Conservation (phyloP, 305 asterid species). For the Plantago lanceolata region DNA sequence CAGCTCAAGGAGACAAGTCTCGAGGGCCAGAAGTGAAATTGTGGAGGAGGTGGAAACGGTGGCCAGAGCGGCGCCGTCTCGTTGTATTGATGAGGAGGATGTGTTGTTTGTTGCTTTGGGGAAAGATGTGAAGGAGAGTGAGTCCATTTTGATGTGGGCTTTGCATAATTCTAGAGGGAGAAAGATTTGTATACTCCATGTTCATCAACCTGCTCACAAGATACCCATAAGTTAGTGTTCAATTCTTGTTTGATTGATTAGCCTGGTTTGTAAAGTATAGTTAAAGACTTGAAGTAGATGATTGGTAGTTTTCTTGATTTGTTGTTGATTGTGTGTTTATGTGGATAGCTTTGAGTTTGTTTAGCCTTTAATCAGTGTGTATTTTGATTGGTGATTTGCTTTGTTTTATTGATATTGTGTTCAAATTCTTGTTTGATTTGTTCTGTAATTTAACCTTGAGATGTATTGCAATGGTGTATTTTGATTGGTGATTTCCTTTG, state of each 20-base stretch:
- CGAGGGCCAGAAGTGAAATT: conserved; percentile 4
- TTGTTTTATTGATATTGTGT: too few species aligned
- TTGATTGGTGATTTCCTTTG: neutral
- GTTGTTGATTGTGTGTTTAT: neutral
- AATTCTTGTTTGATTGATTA: neutral
- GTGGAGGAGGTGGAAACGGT: neutral
- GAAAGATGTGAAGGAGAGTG: conserved; percentile 67
- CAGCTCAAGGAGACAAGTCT: neutral
- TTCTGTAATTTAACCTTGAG: too few species aligned
- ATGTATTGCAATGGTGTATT: neutral
- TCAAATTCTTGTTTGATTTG: too few species aligned
- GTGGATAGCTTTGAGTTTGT: too few species aligned
- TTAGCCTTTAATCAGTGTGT: neutral
- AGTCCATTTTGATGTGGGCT: conserved; percentile 55
- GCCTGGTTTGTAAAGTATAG: too few species aligned
- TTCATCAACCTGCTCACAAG: conserved; percentile 77
- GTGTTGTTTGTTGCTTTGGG: conserved; percentile 69
- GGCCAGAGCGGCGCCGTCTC: conserved; percentile 4
- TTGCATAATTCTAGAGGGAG: conserved; percentile 57
- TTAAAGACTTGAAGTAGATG: too few species aligned
- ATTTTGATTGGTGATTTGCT: too few species aligned
- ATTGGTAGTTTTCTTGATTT: neutral
- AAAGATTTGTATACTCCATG: conserved; percentile 57
- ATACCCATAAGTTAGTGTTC: conserved; percentile 56
- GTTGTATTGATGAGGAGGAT: conserved; percentile 32